Conservation (phyloP, 805 yeast species). For the Wickerhamomyces tratensis region DNA sequence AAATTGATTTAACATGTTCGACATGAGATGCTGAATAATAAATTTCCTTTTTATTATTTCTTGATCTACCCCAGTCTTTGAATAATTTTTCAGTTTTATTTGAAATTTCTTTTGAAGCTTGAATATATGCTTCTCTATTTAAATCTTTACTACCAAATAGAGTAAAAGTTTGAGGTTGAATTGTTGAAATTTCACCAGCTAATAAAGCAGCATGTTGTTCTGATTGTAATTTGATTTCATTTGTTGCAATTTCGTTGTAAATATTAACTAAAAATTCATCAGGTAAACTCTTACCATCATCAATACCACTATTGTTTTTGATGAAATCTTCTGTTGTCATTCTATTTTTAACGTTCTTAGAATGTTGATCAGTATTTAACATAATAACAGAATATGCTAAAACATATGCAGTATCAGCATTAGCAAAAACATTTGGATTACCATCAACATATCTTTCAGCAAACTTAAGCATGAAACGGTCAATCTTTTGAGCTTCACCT, state of each 20-base stretch:
- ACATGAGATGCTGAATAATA: slow-evolving; percentile 80
- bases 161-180: slow-evolving; percentile 31
- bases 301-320: slow-evolving; percentile 83
- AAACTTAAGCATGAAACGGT: slow-evolving; percentile 92
- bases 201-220: slow-evolving; percentile 91
- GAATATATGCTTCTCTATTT: slow-evolving; percentile 76
- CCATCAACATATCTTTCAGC: slow-evolving; percentile 88
- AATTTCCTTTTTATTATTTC: slow-evolving; percentile 31
- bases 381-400: slow-evolving; percentile 85
- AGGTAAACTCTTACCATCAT: slow-evolving; percentile 81
- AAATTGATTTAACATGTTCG: slow-evolving; percentile 87
- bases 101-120: slow-evolving; percentile 88
- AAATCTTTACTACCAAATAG: slow-evolving; percentile 66
- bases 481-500: slow-evolving; percentile 97
- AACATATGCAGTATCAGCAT: slow-evolving; percentile 91
- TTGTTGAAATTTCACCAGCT: slow-evolving; percentile 42
- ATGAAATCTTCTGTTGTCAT: slow-evolving; percentile 88
- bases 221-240: slow-evolving; percentile 85
- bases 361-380: slow-evolving; percentile 92
- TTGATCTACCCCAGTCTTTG: slow-evolving; percentile 47
- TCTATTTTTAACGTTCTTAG: slow-evolving; percentile 72
- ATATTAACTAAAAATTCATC: slow-evolving; percentile 59
- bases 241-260: slow-evolving; percentile 65
- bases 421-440: slow-evolving; percentile 79
- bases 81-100: slow-evolving; percentile 81